Percentiles rank a stretch among this genome's conserved stretches.
Evolutionary conservation across 2,329 filamentous ascomycete species (phyloP).

Genomic region (Chalaropsis thielavioides): DNA sequence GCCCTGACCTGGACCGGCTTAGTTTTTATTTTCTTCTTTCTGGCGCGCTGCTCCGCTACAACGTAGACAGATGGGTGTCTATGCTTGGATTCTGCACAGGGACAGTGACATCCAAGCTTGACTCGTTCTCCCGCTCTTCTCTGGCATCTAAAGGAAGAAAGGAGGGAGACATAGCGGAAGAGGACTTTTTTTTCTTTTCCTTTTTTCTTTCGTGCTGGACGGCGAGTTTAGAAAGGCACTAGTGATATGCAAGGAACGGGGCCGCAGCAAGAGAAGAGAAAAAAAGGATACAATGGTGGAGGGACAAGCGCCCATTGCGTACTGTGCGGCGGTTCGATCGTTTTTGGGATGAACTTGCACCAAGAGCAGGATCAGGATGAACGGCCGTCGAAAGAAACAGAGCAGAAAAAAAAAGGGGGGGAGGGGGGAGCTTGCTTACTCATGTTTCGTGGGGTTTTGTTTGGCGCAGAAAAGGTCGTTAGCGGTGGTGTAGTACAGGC

Average conservation of each 20-base stretch:
- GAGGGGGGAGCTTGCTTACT: neutral
- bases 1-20: too few species aligned
- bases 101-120: neutral
- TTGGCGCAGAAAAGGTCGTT: neutral
- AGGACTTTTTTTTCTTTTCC: neutral
- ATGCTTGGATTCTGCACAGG: neutral
- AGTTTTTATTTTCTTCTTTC: too few species aligned
- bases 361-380: neutral
- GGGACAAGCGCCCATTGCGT: neutral
- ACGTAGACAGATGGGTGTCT: too few species aligned
- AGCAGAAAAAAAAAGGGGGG: neutral
- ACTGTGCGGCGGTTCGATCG: neutral
- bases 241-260: neutral
- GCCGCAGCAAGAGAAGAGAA: neutral
- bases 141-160: neutral
- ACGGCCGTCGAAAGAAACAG: neutral
- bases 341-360: slow-evolving; percentile 2
- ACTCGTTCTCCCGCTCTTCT: slow-evolving; percentile 4
- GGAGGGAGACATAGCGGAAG: neutral
- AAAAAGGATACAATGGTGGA: neutral
- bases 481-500: neutral
- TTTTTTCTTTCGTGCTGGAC: neutral
- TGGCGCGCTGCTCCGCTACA: too few species aligned
- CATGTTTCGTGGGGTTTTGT: too few species aligned
- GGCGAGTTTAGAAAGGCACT: neutral